These are phyloP conservation scores for Meredithiella fracta DNA, from an alignment of 2,329 filamentous ascomycete genomes.

Conservation along the genomic window DNA sequence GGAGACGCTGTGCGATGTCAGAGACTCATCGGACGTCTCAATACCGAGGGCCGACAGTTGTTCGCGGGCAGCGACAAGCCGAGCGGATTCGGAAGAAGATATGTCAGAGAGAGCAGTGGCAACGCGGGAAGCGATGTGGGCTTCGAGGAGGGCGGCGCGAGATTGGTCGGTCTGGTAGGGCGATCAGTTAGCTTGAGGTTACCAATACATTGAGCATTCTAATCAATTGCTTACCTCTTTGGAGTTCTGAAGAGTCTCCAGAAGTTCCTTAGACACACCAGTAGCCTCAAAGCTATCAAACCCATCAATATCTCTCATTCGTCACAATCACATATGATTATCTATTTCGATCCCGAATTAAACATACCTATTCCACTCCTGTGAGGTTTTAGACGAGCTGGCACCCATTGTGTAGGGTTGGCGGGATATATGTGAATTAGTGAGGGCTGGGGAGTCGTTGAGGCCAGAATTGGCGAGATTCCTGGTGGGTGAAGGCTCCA, in stretches of 20 bases:
- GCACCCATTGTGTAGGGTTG: conserved; percentile 12
- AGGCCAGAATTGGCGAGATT: background rate
- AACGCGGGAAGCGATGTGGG: conserved; percentile 77
- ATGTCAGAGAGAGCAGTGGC: conserved; percentile 70
- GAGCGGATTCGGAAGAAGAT: conserved; percentile 50
- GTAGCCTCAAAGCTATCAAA: conserved; percentile 26
- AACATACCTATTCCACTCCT: conserved; percentile 39
- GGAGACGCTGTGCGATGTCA: conserved; percentile 32
- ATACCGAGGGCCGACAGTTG: conserved; percentile 43
- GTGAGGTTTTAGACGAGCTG: conserved; percentile 14
- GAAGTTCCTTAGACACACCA: conserved; percentile 59
- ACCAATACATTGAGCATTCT: background rate
- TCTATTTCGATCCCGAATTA: background rate
- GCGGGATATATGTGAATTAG: background rate
- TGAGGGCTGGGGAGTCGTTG: background rate
- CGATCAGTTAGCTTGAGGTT: background rate
- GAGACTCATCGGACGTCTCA: conserved; percentile 21
- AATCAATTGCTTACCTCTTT: conserved; percentile 49
- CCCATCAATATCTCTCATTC: background rate
- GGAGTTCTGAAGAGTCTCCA: conserved; percentile 69
- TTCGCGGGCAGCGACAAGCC: conserved; percentile 52
- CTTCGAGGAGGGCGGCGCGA: conserved; percentile 66
- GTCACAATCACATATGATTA: background rate
- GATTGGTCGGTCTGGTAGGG: conserved; percentile 63
- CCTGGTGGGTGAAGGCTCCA: background rate